phyloP scores from a whole-genome alignment of 2,329 filamentous ascomycete species.

The Arachnomyces sp. region DNA sequence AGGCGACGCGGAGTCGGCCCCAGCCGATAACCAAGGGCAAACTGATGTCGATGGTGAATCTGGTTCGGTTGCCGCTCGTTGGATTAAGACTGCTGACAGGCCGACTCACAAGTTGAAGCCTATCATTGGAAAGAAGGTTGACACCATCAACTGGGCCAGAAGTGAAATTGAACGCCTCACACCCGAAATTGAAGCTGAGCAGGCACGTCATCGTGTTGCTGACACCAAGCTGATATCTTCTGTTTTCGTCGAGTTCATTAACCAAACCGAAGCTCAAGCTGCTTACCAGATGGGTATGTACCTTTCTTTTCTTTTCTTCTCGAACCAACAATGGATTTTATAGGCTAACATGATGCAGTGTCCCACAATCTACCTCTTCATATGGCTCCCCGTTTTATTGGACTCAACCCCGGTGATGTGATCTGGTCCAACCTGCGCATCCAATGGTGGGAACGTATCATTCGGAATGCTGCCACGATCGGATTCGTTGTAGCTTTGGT shows the following conservation, averaged over 20 bases:
- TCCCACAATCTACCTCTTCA: conserved; percentile 80
- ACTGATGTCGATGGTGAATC: conserved; percentile 57
- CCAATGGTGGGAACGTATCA: conserved; percentile 75
- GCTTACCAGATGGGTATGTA: conserved; percentile 63
- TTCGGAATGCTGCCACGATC: conserved; percentile 62
- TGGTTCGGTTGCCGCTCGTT: conserved; percentile 64
- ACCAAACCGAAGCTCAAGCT: conserved; percentile 73
- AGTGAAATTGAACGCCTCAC: conserved; percentile 67
- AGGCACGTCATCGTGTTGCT: conserved; percentile 59
- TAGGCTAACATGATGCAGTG: conserved; percentile 34
- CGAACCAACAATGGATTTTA: neutral
- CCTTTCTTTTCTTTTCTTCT: neutral
- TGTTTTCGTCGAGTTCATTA: conserved; percentile 85
- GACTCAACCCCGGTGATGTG: conserved; percentile 70
- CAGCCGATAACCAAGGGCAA: neutral
- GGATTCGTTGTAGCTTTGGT: conserved; percentile 70
- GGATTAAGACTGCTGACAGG: conserved; percentile 64
- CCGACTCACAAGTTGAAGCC: conserved; percentile 68
- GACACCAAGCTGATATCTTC: conserved; percentile 61
- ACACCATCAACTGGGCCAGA: conserved; percentile 87
- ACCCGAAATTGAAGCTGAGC: conserved; percentile 61
- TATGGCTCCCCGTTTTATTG: conserved; percentile 79
- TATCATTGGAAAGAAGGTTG: conserved; percentile 77
- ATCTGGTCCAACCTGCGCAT: conserved; percentile 82
- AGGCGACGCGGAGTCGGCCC: neutral